Conservation (phyloP, 208 protist species). For the Phytomonas serpens region DNA sequence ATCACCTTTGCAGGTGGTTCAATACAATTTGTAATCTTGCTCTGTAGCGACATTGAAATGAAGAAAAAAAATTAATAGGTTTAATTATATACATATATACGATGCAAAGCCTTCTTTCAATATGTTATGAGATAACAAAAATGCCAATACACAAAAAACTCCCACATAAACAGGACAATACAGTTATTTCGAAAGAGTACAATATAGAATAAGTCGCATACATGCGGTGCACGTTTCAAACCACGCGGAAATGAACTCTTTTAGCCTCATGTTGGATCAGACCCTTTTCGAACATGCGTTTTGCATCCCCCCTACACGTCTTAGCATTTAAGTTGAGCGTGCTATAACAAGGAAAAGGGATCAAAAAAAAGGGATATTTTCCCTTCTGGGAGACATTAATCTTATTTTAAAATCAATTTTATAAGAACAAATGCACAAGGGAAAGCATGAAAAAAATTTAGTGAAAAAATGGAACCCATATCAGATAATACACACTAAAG, state of each 20-base stretch:
- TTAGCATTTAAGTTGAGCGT: neutral
- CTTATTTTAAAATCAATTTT: slow-evolving; percentile 3
- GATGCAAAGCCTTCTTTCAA: neutral
- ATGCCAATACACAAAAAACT: slow-evolving; percentile 6
- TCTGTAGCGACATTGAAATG: neutral
- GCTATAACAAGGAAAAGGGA: slow-evolving; percentile 3
- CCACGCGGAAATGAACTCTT: too few relatives aligned
- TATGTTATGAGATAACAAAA: slow-evolving; percentile 5
- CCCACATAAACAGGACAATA: neutral
- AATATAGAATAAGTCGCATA: slow-evolving; percentile 1
- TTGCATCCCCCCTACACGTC: too few relatives aligned
- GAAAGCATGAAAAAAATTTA: too few relatives aligned
- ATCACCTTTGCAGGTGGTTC: neutral
- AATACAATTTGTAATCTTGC: neutral
- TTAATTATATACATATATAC: slow-evolving; percentile 1
- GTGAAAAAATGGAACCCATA: too few relatives aligned
- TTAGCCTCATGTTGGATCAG: too few relatives aligned
- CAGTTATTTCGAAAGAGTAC: neutral
- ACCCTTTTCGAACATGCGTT: too few relatives aligned
- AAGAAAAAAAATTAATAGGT: slow-evolving; percentile 11
- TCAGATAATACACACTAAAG: too few relatives aligned
- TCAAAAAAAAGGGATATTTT: neutral
- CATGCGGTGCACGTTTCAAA: neutral
- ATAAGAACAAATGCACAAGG: too few relatives aligned
- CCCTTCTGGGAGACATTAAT: too few relatives aligned